A percentile compares a stretch with the other conserved stretches of the same genome.
Evolutionary conservation across 108 stramenopile species (phyloP).

Genomic region (Conticribra weissflogii): DNA sequence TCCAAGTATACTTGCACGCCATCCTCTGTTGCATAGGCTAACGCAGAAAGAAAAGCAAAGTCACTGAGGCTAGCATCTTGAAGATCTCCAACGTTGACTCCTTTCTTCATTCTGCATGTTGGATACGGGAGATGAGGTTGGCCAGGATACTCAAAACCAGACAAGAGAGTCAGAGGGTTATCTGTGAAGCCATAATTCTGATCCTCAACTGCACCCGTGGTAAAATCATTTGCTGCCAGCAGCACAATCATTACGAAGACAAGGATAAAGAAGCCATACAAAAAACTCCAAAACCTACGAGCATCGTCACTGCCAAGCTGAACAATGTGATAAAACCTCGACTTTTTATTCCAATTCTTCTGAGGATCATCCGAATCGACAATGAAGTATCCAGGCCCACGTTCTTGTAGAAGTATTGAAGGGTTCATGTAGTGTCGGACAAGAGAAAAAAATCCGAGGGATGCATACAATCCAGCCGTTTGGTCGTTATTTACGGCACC

Average conservation of each 20-base stretch:
- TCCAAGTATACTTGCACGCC: constrained; percentile 39
- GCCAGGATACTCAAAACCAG: constrained; percentile 24
- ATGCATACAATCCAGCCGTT: constrained; percentile 31
- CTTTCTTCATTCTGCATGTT: constrained; percentile 31
- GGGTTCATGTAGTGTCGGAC: constrained; percentile 45
- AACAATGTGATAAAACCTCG: constrained; percentile 26
- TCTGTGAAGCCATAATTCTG: constrained; percentile 10
- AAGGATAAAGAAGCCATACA: constrained; percentile 10
- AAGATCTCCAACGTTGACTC: constrained; percentile 5
- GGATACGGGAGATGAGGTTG: constrained; percentile 32
- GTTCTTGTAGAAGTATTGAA: constrained; percentile 12
- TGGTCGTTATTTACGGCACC: constrained; percentile 15
- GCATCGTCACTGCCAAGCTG: constrained; percentile 23
- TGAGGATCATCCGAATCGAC: not conserved
- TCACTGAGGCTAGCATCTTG: constrained; percentile 41
- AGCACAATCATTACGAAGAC: constrained; percentile 37
- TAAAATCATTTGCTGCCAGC: constrained; percentile 3
- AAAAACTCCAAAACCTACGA: constrained; percentile 27
- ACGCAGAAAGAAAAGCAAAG: constrained; percentile 52
- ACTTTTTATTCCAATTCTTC: constrained; percentile 28
- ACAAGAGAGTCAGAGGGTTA: constrained; percentile 13
- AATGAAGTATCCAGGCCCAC: constrained; percentile 25
- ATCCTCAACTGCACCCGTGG: constrained; percentile 11
- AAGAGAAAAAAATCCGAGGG: constrained; percentile 28
- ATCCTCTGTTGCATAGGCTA: constrained; percentile 51